Evolutionary conservation across 495 filamentous ascomycete species (phyloP).

Genomic region (Aspergillus affinis): DNA sequence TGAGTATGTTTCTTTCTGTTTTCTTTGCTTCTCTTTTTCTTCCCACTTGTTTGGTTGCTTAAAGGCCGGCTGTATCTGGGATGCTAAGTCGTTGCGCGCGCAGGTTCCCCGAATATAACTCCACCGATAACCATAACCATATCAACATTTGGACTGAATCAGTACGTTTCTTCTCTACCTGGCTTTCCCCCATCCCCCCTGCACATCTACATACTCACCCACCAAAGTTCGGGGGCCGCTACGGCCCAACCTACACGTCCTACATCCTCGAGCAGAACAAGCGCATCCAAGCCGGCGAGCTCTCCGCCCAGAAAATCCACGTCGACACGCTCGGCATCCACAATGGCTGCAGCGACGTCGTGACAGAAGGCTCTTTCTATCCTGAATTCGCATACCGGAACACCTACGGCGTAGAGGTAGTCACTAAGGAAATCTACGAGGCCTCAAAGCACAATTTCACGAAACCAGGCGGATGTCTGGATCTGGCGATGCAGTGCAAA

Average conservation of each 20-base stretch:
- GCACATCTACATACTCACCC: not conserved
- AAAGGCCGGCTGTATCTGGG: not conserved
- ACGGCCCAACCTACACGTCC: not conserved
- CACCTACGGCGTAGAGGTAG: not conserved
- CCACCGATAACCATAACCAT: not conserved
- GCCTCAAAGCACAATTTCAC: not conserved
- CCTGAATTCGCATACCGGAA: constrained; percentile 1
- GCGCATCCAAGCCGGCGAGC: not conserved
- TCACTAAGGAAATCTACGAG: not conserved
- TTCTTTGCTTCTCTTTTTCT: not conserved
- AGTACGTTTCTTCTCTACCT: not conserved
- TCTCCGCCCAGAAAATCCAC: not conserved
- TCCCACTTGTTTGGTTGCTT: not conserved
- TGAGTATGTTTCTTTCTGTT: not conserved
- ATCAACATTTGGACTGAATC: constrained; percentile 2
- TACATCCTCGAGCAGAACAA: not conserved
- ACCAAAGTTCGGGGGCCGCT: not conserved
- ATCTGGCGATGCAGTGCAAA: not conserved
- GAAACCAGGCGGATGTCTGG: not conserved
- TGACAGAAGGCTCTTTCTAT: not conserved
- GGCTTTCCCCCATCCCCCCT: no score
- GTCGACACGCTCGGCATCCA: constrained; percentile 1
- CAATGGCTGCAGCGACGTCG: constrained; percentile 2
- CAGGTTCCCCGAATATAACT: constrained; percentile 1
- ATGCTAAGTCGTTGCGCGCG: not conserved